Evolutionary conservation across 257 asterid species (phyloP), one percentile per base, ranked within the genome.

Genomic region (Craterostigma plantagineum): DNA sequence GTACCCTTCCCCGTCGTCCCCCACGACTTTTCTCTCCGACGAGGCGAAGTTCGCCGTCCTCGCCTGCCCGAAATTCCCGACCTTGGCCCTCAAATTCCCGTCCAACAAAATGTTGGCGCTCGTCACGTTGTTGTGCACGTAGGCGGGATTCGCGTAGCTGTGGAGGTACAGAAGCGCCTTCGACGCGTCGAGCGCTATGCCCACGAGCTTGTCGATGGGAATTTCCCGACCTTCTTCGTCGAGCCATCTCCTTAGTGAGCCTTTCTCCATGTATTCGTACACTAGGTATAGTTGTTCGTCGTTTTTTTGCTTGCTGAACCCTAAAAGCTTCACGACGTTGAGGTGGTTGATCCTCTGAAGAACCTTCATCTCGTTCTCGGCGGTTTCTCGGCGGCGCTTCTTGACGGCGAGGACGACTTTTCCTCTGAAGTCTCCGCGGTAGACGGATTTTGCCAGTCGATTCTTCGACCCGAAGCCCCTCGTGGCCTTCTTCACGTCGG

Each of bases 81-180:
- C 62, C 68, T 77, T 77, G 45, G 83, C 83, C 58, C 80, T 47
- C 14, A 77, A 50, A 47, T 77, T 73, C 40, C 64, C 27, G 18
- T 73, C 69, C 4, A 73, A 75, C 42, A 77, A 79, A 56, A 77
- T 56, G 49, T 58, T 65, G 40, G 63, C 54, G 62, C 77, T 73
- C 33, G 51, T 57, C 34, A 77, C 57, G 49, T 67, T 50, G 42
- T 63, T 67, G 58, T 77, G 83, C 0, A 53, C 63, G 34, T 64
- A 67, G 1, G 70, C 71, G 42, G 83, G 83, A 49, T 56, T 64
- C 10, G 77, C 54, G 33, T 61, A 77, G 54, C 40, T 62, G 67
- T 77, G 91, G 54, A 73, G 83, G 47, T 77, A 77, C 51, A 66
- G 77, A 55, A 77, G 83, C 35, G 83, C 83, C 27, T 67, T 64